A percentile compares a stretch with the other conserved stretches of the same genome.
Evolutionary conservation across 805 yeast species (phyloP).

Genomic region (Cyberlindnera lachancei): DNA sequence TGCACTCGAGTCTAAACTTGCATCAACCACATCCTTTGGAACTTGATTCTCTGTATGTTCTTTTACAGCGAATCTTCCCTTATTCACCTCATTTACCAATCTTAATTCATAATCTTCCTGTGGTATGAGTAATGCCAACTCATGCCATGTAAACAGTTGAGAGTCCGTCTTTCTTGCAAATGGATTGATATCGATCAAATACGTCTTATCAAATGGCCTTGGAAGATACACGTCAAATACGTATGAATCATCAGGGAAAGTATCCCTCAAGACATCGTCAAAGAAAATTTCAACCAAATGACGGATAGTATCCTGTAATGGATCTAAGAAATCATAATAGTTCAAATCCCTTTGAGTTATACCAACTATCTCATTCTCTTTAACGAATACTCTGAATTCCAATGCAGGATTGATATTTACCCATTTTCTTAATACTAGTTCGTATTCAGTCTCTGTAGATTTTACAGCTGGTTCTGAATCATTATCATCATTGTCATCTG

Average conservation of each 20-base stretch:
- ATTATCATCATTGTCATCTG: conserved; percentile 33
- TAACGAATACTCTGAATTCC: conserved; percentile 85
- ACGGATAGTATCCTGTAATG: conserved; percentile 39
- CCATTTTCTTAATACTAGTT: conserved; percentile 81
- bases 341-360: conserved; percentile 83
- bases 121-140: conserved; percentile 35
- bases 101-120: conserved; percentile 41
- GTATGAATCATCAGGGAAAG: conserved; percentile 48
- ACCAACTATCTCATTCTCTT: conserved; percentile 55
- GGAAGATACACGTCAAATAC: conserved; percentile 83
- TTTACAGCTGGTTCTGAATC: conserved; percentile 2
- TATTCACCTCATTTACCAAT: conserved; percentile 58
- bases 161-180: conserved; percentile 74
- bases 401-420: conserved; percentile 75
- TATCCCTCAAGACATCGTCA: conserved; percentile 34
- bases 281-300: conserved; percentile 49
- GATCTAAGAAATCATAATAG: conserved; percentile 62
- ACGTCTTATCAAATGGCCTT: conserved; percentile 56
- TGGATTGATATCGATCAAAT: conserved; percentile 82
- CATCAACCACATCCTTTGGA: conserved; percentile 86
- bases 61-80: conserved; percentile 69
- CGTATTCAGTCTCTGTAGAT: conserved; percentile 32
- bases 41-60: conserved; percentile 89
- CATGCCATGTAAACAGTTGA: conserved; percentile 78
- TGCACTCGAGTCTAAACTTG: conserved; percentile 58